Percentiles rank a stretch among this genome's conserved stretches.
Evolutionary conservation across 2,329 filamentous ascomycete genomes (phyloP).

Genomic region (Blastomyces percursus): DNA sequence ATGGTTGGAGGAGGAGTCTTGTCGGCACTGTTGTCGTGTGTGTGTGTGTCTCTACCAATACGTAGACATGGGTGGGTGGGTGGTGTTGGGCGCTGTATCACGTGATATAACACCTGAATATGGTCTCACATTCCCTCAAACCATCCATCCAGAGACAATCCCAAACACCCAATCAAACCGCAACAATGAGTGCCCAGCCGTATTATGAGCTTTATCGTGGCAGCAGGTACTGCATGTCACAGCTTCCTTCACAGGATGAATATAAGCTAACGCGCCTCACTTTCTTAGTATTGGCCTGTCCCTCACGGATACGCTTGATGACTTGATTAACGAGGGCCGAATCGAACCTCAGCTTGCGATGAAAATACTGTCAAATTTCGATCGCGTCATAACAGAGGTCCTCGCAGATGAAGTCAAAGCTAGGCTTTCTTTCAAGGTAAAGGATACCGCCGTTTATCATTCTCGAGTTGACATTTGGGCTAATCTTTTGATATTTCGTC

Average conservation of each 20-base stretch:
- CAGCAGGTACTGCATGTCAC: conserved; percentile 62
- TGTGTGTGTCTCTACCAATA: too few relatives aligned
- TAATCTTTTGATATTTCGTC: conserved; percentile 12
- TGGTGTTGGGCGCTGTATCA: too few relatives aligned
- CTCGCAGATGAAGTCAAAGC: conserved; percentile 87
- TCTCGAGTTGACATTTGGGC: not conserved
- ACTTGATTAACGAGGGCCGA: conserved; percentile 83
- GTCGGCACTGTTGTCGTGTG: too few relatives aligned
- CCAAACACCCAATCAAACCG: conserved; percentile 3
- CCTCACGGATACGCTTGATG: conserved; percentile 92
- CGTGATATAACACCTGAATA: too few relatives aligned
- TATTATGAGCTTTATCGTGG: conserved; percentile 96
- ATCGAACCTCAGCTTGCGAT: conserved; percentile 98
- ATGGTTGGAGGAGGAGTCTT: too few relatives aligned
- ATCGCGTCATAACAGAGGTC: conserved; percentile 82
- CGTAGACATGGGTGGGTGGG: too few relatives aligned
- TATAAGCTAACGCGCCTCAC: conserved; percentile 14
- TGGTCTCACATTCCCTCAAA: not conserved
- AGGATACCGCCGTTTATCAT: conserved; percentile 13
- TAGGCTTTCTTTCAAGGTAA: conserved; percentile 87
- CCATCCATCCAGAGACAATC: conserved; percentile 6
- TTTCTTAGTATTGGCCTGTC: conserved; percentile 71
- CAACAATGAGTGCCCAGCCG: conserved; percentile 41
- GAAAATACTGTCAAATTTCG: conserved; percentile 95
- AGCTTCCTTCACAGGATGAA: conserved; percentile 6